Evolutionary conservation across 495 filamentous ascomycete species (phyloP), one percentile per base, ranked within the genome.

Genomic region (Penicillium odoratum): DNA sequence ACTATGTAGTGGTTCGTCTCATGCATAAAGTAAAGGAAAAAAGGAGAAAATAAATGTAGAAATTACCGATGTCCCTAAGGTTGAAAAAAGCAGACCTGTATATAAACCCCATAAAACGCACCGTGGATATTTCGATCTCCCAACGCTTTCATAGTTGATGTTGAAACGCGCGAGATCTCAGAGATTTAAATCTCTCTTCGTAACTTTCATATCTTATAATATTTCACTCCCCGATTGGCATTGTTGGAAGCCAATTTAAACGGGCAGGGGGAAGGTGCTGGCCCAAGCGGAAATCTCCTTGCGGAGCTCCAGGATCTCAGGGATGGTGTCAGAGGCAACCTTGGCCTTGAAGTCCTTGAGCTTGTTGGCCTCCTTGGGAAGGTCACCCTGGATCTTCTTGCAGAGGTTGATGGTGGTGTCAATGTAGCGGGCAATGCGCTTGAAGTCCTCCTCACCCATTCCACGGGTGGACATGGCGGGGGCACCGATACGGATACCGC

Each of bases 331-430:
- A 57, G 79, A 78, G 52, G 89, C 83, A 53, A 96, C 89, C 83
- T 91, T 92, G 67, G 88, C 86, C 80, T 92, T 93, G 88, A 98
- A 98, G 81, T 98, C 95, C 86, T 98, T 98, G 67, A 92, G 89
- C 85, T 93, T 97, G 83, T 98, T 98, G 59, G 90, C 91, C 74
- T 93, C 90, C 85, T 97, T 97, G 61, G 95, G 94, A 8, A 98
- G 82, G 58, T 80, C 78, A 49, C 70, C 78, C 81, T 98, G 94
- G 60, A 96, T 80, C 63, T 89, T 82, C 82, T 90, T 90, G 83
- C 87, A 89, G 63, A 95, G 79, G 74, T 83, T 86, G 77, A 96
- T 87, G 72, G 83, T 76, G 67, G 86, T 83, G 67, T 94, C 91
- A 60, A 99, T 96, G 81, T 96, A 98, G 40, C 76, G 69, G 40